phyloP scores from a whole-genome alignment of 108 stramenopile genomes.

The Pseudonitzschia delicatissima region DNA sequence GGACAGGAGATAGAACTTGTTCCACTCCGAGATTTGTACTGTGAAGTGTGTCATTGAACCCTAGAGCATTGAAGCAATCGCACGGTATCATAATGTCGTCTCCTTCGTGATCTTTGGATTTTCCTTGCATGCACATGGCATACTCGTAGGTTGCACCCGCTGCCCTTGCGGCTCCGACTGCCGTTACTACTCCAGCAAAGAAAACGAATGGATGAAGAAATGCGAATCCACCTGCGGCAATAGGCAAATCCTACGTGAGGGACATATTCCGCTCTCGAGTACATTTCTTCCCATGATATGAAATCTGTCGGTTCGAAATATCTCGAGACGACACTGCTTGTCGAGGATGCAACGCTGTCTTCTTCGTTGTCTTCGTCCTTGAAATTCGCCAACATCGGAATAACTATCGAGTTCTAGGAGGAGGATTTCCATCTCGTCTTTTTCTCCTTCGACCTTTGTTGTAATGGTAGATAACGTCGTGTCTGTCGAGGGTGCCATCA shows the following conservation, averaged over 20 bases:
- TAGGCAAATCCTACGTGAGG: conserved; percentile 40
- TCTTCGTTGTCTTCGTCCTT: conserved; percentile 11
- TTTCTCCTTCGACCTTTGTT: not conserved
- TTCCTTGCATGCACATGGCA: conserved; percentile 6
- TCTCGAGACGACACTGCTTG: not conserved
- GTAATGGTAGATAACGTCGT: not conserved
- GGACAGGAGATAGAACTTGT: not conserved
- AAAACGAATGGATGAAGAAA: conserved; percentile 38
- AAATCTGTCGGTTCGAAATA: conserved; percentile 41
- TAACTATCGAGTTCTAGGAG: not conserved
- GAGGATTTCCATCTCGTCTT: not conserved
- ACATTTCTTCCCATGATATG: conserved; percentile 14
- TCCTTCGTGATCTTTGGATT: not conserved
- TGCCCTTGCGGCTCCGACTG: conserved; percentile 27
- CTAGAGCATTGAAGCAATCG: no score
- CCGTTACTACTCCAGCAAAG: conserved; percentile 35
- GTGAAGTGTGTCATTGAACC: no score
- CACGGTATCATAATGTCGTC: not conserved
- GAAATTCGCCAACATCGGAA: not conserved
- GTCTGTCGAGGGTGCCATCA: not conserved
- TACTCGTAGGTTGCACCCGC: conserved; percentile 27
- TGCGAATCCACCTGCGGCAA: conserved; percentile 25
- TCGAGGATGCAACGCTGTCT: not conserved
- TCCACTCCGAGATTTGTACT: no score
- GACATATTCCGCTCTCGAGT: conserved; percentile 6